Percentiles rank a stretch among this genome's conserved stretches.
Conservation (phyloP, 2,329 filamentous ascomycete genomes). For the Dichotomopilus funicola region DNA sequence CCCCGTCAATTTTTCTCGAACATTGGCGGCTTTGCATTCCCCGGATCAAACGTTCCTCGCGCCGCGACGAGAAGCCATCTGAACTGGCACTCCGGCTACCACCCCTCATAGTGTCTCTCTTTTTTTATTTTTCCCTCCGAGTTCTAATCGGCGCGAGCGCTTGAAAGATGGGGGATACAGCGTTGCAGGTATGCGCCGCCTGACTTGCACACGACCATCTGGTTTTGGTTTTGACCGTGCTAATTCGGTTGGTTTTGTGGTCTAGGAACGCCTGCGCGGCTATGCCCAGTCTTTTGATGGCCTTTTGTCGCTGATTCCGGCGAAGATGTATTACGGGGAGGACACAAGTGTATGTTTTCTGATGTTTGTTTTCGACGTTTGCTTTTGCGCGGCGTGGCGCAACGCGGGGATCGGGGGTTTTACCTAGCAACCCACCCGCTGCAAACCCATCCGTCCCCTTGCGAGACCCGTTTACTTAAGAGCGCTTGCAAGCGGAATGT, state of each 20-base stretch:
- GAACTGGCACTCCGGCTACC: not conserved
- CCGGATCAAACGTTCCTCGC: too few species aligned
- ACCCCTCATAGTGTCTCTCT: not conserved
- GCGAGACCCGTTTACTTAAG: not conserved
- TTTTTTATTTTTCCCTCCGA: not conserved
- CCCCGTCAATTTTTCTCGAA: slow-evolving; percentile 19
- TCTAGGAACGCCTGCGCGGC: slow-evolving; percentile 50
- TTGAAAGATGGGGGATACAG: slow-evolving; percentile 13
- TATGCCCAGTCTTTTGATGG: slow-evolving; percentile 76
- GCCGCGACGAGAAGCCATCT: not conserved
- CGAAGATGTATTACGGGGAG: slow-evolving; percentile 84
- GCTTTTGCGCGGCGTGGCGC: not conserved
- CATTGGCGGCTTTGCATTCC: slow-evolving; percentile 1
- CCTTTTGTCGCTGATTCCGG: slow-evolving; percentile 78
- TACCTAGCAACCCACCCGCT: not conserved
- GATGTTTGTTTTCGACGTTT: slow-evolving; percentile 3
- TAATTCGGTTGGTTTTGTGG: slow-evolving; percentile 9
- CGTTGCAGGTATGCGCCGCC: slow-evolving; percentile 20
- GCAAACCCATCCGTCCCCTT: not conserved
- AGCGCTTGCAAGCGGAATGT: not conserved
- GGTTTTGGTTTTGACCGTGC: not conserved
- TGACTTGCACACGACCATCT: not conserved
- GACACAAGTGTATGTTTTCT: slow-evolving; percentile 66
- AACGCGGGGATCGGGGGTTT: not conserved
- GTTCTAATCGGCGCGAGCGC: too few species aligned